These are phyloP conservation scores for Grosmannia penicillata DNA, from an alignment of 2,329 filamentous ascomycete genomes.

Conservation along the genomic window DNA sequence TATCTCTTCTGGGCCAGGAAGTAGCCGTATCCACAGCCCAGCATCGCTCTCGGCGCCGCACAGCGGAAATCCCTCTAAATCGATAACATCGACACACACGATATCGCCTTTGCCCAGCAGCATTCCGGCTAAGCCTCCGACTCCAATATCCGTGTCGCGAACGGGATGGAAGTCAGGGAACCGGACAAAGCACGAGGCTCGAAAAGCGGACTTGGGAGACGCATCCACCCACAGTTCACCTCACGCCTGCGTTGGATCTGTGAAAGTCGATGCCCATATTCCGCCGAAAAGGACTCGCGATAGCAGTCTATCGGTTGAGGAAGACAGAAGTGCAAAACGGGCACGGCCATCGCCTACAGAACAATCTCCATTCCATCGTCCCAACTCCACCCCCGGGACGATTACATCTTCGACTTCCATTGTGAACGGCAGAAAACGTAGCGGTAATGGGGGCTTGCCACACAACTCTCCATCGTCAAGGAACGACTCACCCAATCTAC, in stretches of 20 bases:
- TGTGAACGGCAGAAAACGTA: background rate
- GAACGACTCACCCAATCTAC: background rate
- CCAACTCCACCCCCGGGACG: background rate
- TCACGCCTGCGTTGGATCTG: too few species aligned
- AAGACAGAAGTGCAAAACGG: constrained; percentile 6
- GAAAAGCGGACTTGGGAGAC: too few species aligned
- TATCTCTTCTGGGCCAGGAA: too few species aligned
- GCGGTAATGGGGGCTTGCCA: background rate
- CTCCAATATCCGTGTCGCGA: constrained; percentile 6
- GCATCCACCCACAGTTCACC: background rate
- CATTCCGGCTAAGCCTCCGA: constrained; percentile 9
- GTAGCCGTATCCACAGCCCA: too few species aligned
- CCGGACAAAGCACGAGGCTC: background rate
- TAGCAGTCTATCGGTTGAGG: background rate
- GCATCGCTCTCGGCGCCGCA: too few species aligned
- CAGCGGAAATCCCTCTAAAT: too few species aligned
- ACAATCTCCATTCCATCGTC: background rate
- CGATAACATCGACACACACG: too few species aligned
- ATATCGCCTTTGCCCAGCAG: background rate
- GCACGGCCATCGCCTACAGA: constrained; percentile 4
- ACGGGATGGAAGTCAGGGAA: background rate
- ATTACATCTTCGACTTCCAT: background rate
- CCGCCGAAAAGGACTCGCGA: constrained; percentile 6
- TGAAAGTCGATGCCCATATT: too few species aligned
- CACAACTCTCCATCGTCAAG: background rate